Conservation (phyloP, 129 eudicot genomes). For the Rutidosis leptorrhynchoides region DNA sequence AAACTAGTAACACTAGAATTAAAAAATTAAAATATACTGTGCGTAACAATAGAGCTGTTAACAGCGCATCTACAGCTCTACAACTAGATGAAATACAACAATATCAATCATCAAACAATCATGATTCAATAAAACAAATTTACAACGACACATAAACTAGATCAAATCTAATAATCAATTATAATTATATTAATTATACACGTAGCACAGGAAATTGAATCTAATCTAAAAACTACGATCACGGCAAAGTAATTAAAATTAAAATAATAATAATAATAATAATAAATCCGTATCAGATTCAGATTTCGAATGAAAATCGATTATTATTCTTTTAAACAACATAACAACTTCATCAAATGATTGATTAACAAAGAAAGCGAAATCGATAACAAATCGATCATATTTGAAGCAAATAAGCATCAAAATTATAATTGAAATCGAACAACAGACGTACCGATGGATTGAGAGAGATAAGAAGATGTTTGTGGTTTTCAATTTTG, state of each 20-base stretch:
- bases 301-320: conserved; percentile 6
- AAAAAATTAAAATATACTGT: neutral
- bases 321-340: neutral
- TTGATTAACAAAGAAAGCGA: conserved; percentile 6
- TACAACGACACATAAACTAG: neutral
- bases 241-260: too few relatives aligned
- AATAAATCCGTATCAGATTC: neutral
- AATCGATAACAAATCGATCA: conserved; percentile 6
- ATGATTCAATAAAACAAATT: neutral
- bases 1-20: too few relatives aligned
- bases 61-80: neutral
- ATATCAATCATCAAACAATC: neutral
- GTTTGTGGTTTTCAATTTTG: conserved; percentile 30
- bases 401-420: conserved; percentile 1
- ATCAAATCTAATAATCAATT: neutral
- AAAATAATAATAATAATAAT: neutral
- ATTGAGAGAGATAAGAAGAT: conserved; percentile 19
- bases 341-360: neutral
- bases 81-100: neutral
- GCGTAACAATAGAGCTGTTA: neutral
- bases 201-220: neutral
- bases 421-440: conserved; percentile 1
- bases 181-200: neutral
- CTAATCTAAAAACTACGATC: neutral
- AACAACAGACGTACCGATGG: neutral